A percentile compares a stretch with the other conserved stretches of the same genome.
phyloP scores from a whole-genome alignment of 2,329 filamentous ascomycete species.

The Pseudogymnoascus sp. region DNA sequence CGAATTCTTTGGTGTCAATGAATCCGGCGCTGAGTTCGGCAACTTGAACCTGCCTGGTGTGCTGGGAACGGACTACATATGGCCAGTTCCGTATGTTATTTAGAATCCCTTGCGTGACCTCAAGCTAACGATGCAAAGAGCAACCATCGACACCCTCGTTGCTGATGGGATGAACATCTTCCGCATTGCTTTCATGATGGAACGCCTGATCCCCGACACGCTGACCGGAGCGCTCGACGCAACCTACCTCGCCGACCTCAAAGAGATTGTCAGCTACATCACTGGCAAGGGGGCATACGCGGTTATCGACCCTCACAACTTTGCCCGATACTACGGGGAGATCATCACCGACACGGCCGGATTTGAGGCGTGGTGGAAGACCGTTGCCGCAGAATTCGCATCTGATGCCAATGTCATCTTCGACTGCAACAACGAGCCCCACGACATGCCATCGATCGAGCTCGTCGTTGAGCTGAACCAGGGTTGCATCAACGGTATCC shows the following conservation, averaged over 20 bases:
- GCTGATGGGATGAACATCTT: conserved; percentile 47
- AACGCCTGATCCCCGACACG: conserved; percentile 42
- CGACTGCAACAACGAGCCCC: conserved; percentile 37
- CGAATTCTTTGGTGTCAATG: conserved; percentile 24
- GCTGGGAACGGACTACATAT: conserved; percentile 49
- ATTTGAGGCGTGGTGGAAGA: conserved; percentile 32
- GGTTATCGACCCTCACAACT: conserved; percentile 40
- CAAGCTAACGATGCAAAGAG: conserved; percentile 16
- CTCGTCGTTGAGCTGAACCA: conserved; percentile 34
- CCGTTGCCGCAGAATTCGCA: conserved; percentile 28
- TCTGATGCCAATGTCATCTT: conserved; percentile 29
- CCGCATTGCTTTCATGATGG: conserved; percentile 45
- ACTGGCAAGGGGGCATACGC: conserved; percentile 38
- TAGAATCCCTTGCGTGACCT: not conserved
- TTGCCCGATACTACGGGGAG: conserved; percentile 36
- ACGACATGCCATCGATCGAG: conserved; percentile 30
- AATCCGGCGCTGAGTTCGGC: conserved; percentile 54
- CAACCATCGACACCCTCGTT: conserved; percentile 36
- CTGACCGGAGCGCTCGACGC: conserved; percentile 38
- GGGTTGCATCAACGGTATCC: conserved; percentile 32
- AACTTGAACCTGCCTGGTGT: conserved; percentile 44
- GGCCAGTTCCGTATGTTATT: conserved; percentile 41
- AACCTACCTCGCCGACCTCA: conserved; percentile 37
- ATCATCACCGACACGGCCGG: conserved; percentile 26
- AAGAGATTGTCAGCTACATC: conserved; percentile 36